These are phyloP conservation scores for Apiotrichum akiyoshidainum DNA, from an alignment of 1,284 basidiomycete species.

Conservation along the genomic window DNA sequence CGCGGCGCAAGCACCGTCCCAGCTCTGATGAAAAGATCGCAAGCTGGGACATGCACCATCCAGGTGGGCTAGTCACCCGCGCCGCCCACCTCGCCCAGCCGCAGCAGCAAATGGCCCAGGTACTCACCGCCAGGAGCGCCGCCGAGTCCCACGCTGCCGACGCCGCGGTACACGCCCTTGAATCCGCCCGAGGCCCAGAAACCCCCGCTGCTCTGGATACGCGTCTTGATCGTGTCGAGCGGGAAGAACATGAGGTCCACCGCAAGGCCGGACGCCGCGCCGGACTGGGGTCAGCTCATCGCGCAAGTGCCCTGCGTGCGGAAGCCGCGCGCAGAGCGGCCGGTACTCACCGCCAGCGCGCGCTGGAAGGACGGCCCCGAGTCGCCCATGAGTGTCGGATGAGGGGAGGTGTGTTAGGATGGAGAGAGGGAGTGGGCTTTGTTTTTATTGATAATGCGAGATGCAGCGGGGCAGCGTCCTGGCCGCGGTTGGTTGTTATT, in stretches of 20 bases:
- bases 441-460: not conserved
- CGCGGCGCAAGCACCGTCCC: too few relatives aligned
- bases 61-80: too few relatives aligned
- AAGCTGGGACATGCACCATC: too few relatives aligned
- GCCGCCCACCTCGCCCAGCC: too few relatives aligned
- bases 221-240: constrained; percentile 93
- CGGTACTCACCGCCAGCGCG: constrained; percentile 36
- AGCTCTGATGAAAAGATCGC: too few relatives aligned
- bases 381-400: not conserved
- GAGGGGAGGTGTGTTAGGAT: not conserved
- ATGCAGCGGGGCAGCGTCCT: not conserved
- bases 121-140: constrained; percentile 87
- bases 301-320: too few relatives aligned
- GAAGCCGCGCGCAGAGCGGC: too few relatives aligned
- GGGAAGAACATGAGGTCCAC: constrained; percentile 96
- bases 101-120: too few relatives aligned
- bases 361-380: constrained; percentile 34
- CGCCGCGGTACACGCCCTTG: constrained; percentile 84
- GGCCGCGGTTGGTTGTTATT: too few relatives aligned
- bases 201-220: constrained; percentile 82
- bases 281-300: constrained; percentile 58
- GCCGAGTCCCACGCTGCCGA: constrained; percentile 92
- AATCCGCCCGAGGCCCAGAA: constrained; percentile 86
- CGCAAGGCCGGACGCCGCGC: constrained; percentile 79
- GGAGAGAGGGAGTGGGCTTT: not conserved